Evolutionary conservation across 2,329 filamentous ascomycete species (phyloP), one percentile per base, ranked within the genome.

Genomic region (Fonsecaea pedrosoi): DNA sequence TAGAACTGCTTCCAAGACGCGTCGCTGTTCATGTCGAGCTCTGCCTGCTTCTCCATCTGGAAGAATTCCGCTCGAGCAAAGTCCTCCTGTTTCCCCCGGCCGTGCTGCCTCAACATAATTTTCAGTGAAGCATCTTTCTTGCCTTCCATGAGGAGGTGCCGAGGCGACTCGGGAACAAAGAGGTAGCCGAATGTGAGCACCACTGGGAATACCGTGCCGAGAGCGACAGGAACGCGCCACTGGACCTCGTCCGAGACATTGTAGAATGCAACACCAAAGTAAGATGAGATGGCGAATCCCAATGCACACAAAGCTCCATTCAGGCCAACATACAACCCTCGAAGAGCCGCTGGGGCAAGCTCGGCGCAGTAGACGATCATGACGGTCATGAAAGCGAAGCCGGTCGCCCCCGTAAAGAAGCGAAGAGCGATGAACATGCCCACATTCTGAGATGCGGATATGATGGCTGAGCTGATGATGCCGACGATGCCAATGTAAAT

Each of bases 401-500:
- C 73, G 18, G 72, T 37, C 0, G 71, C 73, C 56, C 72, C 73
- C 0, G 78, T 76, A 18, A 81, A 70, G n/a, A 80, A 74, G 7
- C 79, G 70, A 3, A 81, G 4, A 80, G 75, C 83, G 45, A 57
- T 54, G 34, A 62, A 69, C 61, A 67, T 60, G 12, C 35, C 55
- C 37, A 64, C 60, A 35, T 62, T 50, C 34, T 54, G 35, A 48
- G 42, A 60, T 10, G 76, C 78, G 32, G 78, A 72, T 55, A 77
- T 79, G 13, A 82, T 69, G 6, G 78, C 78, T 18, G 53, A 54
- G 21, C 45, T 54, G 40, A 82, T 61, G 50, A 78, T 76, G 9
- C 78, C 64, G 18, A 82, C 69, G 0, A 75, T 59, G 12, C 73
- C 74, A 6, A 77, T 77, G 7, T 77, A 53, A 65, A 77, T 73